Evolutionary conservation across 2,329 filamentous ascomycete species (phyloP), one percentile per base, ranked within the genome.

Genomic region (Cordyceps javanica): DNA sequence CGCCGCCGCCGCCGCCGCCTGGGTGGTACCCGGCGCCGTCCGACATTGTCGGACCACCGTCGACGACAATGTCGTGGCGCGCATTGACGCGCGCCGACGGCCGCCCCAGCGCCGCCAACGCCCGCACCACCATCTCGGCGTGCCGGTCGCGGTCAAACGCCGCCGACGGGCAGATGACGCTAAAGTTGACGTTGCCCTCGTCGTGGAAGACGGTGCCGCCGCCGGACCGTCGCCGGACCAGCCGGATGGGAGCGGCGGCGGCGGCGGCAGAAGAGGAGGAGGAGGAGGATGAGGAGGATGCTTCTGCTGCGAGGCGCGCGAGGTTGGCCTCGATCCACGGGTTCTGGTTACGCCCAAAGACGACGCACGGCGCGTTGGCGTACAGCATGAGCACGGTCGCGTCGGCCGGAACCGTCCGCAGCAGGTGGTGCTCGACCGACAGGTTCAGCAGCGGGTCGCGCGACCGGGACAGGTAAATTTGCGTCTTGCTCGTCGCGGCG

Each of bases 171-270:
- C 87, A 91, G 50, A 96, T 95, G 56, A 97, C 90, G 68, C 88
- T 89, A 79, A 92, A 99, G 73, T 99, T 99, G 64, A 96, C 82
- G 70, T 99, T 99, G 56, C 93, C 93, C 42, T 79, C 73, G 70
- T 97, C 94, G 71, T 99, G 94, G 69, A 96, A 97, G 53, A 99
- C 94, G 2, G 94, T 86, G 46, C 94, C 94, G 50, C 94, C 94
- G 28, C 94, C 94, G 23, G 88, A 92, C 52, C 93, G 84, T 19
- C 94, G 83, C 13, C 94, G 86, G 5, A 99, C 90, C 13, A 96
- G 83, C 59, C 79, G 65, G 38, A 83, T 72, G 36, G 60, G 69
- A 7, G 9, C 21, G 36, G 3, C 48, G 8, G 61, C 58, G 51
- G 64, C 64, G 53, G 61, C 62, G 26, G 3, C 65, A n/a, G n/a